Percentiles rank a stretch among this genome's conserved stretches.
Evolutionary conservation across 768 basidiomycete genomes (phyloP).

Genomic region (Termitomyces sp.): DNA sequence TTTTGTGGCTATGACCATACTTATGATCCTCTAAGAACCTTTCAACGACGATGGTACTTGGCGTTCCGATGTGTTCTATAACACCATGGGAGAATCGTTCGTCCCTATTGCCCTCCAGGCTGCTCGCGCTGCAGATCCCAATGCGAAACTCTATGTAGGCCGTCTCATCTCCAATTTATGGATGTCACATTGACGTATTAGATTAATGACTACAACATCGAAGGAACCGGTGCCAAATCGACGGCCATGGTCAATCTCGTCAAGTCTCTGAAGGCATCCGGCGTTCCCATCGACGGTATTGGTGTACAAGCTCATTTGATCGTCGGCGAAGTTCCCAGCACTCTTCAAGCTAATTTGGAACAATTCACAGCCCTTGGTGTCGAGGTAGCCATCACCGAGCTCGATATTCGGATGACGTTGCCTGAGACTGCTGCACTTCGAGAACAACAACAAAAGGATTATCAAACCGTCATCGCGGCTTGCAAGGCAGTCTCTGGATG

Average conservation of each 20-base stretch:
- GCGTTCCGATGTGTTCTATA: slow-evolving; percentile 48
- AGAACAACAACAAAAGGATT: slow-evolving; percentile 52
- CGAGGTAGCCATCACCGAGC: slow-evolving; percentile 64
- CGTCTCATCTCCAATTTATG: neutral
- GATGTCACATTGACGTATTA: slow-evolving; percentile 1
- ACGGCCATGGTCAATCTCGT: slow-evolving; percentile 51
- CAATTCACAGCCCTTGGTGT: slow-evolving; percentile 55
- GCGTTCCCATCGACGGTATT: slow-evolving; percentile 53
- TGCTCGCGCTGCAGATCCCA: slow-evolving; percentile 48
- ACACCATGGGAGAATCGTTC: slow-evolving; percentile 39
- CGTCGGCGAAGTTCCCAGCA: slow-evolving; percentile 47
- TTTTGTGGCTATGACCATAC: neutral
- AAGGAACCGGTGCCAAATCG: slow-evolving; percentile 42
- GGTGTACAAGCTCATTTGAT: slow-evolving; percentile 59
- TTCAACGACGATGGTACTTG: slow-evolving; percentile 61
- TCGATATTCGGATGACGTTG: slow-evolving; percentile 57
- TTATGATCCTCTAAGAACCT: slow-evolving; percentile 28
- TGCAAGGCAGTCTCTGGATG: slow-evolving; percentile 40
- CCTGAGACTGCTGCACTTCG: slow-evolving; percentile 44
- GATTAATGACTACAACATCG: slow-evolving; percentile 38
- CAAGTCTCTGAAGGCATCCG: slow-evolving; percentile 36
- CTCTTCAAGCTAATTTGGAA: slow-evolving; percentile 41
- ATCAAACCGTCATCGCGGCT: slow-evolving; percentile 44
- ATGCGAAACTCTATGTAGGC: slow-evolving; percentile 49
- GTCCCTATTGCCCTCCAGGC: slow-evolving; percentile 47